Percentiles rank a stretch among this genome's conserved stretches.
Evolutionary conservation across 2,329 filamentous ascomycete species (phyloP).

Genomic region (Clonostachys chloroleuca): DNA sequence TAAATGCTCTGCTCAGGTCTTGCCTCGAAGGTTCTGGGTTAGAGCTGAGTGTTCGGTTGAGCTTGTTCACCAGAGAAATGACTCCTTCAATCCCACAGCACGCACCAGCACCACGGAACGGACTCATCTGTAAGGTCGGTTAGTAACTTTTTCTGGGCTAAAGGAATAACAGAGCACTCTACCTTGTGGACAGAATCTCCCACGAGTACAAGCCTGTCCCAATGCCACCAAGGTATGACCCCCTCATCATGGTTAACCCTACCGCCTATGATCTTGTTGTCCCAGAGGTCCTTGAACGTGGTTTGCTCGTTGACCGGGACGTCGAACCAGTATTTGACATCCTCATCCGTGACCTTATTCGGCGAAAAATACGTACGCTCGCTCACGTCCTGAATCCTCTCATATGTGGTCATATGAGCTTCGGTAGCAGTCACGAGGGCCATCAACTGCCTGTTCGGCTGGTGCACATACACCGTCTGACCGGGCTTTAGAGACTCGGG

Average conservation of each 20-base stretch:
- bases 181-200: conserved; percentile 1
- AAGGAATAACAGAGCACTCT: background rate
- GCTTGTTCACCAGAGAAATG: background rate
- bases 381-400: background rate
- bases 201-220: background rate
- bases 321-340: background rate
- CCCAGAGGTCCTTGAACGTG: background rate
- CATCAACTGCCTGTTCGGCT: background rate
- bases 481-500: background rate
- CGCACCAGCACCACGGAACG: background rate
- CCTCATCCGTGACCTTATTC: background rate
- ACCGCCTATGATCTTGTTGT: background rate
- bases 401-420: background rate
- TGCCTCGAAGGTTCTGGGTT: background rate
- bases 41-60: background rate
- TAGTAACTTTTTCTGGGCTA: background rate
- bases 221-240: background rate
- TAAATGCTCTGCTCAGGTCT: background rate
- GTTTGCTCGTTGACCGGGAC: background rate
- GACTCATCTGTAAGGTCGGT: background rate
- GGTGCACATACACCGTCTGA: background rate
- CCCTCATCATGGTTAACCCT: background rate
- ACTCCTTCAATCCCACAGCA: background rate
- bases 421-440: background rate
- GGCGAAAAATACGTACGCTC: background rate